Conservation (phyloP, 73 alveolate genomes). For the Breviolum minutum region DNA sequence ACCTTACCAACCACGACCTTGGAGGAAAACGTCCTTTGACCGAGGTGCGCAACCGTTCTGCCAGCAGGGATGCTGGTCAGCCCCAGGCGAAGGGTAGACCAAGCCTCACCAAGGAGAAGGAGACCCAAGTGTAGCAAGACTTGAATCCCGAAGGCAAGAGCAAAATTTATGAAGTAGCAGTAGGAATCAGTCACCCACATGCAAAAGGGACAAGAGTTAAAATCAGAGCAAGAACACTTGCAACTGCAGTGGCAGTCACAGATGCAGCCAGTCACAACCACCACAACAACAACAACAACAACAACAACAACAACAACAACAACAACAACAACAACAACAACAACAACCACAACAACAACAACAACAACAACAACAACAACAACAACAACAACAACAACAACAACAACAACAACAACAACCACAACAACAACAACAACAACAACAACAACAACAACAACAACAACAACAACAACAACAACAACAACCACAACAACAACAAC, state of each 20-base stretch:
- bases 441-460: neutral
- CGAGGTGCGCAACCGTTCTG: conserved; percentile 23
- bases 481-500: neutral
- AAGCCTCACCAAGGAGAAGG: neutral
- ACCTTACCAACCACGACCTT: no score
- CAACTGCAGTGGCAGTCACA: no score
- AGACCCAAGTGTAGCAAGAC: neutral
- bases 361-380: neutral
- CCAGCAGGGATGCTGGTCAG: neutral
- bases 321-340: neutral
- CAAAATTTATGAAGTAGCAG: neutral
- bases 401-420: neutral
- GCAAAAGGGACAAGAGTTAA: neutral
- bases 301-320: neutral
- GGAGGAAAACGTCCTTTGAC: neutral
- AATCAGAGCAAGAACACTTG: no score
- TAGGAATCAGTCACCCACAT: neutral
- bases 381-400: neutral
- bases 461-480: neutral
- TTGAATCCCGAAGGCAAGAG: neutral
- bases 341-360: neutral
- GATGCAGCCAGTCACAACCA: neutral
- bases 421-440: neutral
- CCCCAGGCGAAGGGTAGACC: neutral
- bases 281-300: neutral